Conservation (phyloP, 495 filamentous ascomycete species). For the Penicillium daleae region DNA sequence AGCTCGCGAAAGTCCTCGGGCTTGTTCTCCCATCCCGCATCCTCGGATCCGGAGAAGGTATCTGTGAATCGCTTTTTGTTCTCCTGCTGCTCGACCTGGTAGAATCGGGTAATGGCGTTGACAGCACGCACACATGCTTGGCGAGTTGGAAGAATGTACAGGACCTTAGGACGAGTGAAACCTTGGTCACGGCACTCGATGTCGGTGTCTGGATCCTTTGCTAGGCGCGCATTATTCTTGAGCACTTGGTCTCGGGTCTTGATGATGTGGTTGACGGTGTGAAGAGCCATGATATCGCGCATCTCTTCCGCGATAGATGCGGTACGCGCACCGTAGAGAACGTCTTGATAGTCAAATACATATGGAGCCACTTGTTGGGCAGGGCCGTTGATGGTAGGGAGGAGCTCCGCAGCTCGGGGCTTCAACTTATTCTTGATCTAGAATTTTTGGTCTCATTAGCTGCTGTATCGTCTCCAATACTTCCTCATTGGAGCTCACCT, state of each 20-base stretch:
- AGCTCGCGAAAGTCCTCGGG: slow-evolving; percentile 88
- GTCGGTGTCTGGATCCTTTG: slow-evolving; percentile 61
- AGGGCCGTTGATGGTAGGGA: slow-evolving; percentile 40
- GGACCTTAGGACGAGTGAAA: slow-evolving; percentile 90
- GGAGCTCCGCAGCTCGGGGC: slow-evolving; percentile 34
- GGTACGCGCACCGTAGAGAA: slow-evolving; percentile 75
- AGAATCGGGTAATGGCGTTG: slow-evolving; percentile 70
- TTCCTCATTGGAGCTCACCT: too few relatives aligned
- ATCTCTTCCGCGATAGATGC: slow-evolving; percentile 64
- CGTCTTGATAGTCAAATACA: slow-evolving; percentile 75
- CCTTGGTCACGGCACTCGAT: slow-evolving; percentile 90
- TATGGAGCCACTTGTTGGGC: slow-evolving; percentile 44
- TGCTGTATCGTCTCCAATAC: too few relatives aligned
- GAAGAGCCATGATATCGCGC: slow-evolving; percentile 75
- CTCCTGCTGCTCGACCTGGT: slow-evolving; percentile 87
- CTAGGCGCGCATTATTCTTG: slow-evolving; percentile 83
- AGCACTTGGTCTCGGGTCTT: slow-evolving; percentile 91
- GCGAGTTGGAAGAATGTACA: slow-evolving; percentile 85
- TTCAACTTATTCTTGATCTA: slow-evolving; percentile 53
- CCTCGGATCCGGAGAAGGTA: slow-evolving; percentile 66
- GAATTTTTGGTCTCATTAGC: not conserved
- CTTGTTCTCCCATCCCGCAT: slow-evolving; percentile 69
- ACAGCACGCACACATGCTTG: slow-evolving; percentile 79
- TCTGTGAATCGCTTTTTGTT: slow-evolving; percentile 92
- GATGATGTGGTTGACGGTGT: slow-evolving; percentile 87